These are phyloP conservation scores for Neolentinus lepideus DNA, from an alignment of 1,284 basidiomycete genomes.

Conservation along the genomic window DNA sequence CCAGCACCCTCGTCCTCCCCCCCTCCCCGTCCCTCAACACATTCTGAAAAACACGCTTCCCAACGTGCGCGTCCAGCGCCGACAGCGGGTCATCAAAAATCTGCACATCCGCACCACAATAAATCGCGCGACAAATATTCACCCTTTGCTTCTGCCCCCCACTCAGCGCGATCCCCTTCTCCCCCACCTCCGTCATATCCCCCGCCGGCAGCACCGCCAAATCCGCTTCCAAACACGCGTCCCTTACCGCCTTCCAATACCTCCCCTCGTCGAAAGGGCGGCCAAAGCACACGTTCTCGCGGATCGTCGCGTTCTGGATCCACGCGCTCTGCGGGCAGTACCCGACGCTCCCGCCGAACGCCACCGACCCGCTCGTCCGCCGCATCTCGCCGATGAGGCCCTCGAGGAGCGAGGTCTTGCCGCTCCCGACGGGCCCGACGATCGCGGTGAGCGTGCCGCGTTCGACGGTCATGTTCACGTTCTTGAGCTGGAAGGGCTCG, in stretches of 20 bases:
- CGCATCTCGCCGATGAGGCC: constrained; percentile 82
- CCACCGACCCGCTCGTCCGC: constrained; percentile 49
- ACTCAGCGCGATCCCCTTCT: constrained; percentile 75
- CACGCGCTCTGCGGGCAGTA: constrained; percentile 55
- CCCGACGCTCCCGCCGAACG: constrained; percentile 51
- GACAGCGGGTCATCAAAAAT: constrained; percentile 76
- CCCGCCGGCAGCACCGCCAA: constrained; percentile 77
- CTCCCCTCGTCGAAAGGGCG: constrained; percentile 70
- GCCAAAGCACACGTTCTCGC: constrained; percentile 86
- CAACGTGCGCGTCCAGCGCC: constrained; percentile 83
- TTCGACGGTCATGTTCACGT: constrained; percentile 61
- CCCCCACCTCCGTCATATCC: constrained; percentile 88
- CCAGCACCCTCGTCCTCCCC: constrained; percentile 77
- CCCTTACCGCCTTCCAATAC: constrained; percentile 72
- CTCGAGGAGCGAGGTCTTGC: constrained; percentile 71
- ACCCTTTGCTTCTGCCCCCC: constrained; percentile 78
- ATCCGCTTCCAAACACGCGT: constrained; percentile 75
- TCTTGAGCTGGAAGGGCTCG: constrained; percentile 47
- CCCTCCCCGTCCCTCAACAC: constrained; percentile 57
- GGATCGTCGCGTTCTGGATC: constrained; percentile 68
- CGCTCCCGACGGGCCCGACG: constrained; percentile 55
- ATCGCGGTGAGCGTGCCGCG: constrained; percentile 73
- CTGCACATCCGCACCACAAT: constrained; percentile 80
- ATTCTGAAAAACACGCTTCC: constrained; percentile 80
- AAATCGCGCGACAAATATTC: constrained; percentile 80